phyloP scores from a whole-genome alignment of 371 early-diverging fungal species.

The Scutellospora calospora region DNA sequence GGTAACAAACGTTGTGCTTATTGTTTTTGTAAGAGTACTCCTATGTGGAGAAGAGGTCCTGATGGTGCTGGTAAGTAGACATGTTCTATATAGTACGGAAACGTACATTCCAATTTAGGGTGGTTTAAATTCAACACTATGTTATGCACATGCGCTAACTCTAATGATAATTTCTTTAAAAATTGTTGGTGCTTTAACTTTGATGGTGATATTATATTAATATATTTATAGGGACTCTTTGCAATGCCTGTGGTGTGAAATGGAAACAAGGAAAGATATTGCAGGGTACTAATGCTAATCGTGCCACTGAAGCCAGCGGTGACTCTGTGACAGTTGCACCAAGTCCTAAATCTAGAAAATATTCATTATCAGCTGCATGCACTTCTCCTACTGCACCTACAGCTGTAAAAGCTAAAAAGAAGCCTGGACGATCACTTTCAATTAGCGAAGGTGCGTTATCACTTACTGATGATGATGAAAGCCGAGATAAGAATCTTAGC shows the following conservation, averaged over 20 bases:
- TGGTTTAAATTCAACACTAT: background rate
- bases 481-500: background rate
- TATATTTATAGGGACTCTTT: slow-evolving; percentile 66
- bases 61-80: slow-evolving; percentile 61
- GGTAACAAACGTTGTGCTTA: slow-evolving; percentile 68
- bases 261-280: slow-evolving; percentile 81
- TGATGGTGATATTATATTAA: background rate
- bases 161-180: too few relatives aligned
- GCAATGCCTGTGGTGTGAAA: slow-evolving; percentile 94
- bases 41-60: slow-evolving; percentile 93
- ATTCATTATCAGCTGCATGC: background rate
- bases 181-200: too few relatives aligned
- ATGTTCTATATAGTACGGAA: background rate
- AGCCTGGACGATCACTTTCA: slow-evolving; percentile 1
- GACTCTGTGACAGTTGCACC: background rate
- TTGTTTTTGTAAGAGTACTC: slow-evolving; percentile 84
- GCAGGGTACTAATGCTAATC: slow-evolving; percentile 44
- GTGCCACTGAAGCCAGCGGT: background rate
- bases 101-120: background rate
- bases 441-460: slow-evolving; percentile 27
- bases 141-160: background rate
- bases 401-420: slow-evolving; percentile 9
- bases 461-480: slow-evolving; percentile 40
- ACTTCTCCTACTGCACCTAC: background rate
- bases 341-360: slow-evolving; percentile 32